Base-by-base conservation (phyloP, 2,329 filamentous ascomycete genomes). In the Calonectria multiphialidica region DNA sequence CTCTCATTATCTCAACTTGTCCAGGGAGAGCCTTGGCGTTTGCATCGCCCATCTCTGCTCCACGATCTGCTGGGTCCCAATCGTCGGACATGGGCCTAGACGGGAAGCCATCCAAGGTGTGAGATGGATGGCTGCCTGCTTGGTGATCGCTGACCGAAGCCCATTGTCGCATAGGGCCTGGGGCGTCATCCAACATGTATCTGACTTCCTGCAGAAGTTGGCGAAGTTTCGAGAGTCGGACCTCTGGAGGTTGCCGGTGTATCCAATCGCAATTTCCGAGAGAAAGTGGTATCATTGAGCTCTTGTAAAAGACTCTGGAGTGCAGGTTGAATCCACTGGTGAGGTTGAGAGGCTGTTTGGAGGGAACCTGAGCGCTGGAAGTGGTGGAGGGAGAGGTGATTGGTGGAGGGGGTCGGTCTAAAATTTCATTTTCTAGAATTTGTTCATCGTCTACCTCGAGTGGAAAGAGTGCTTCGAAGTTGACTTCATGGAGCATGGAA, bases 381-480 rank as follows among this genome's bases (percentile, higher is more conserved):
- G 61, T 28, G 64, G 72, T 25, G 57, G 64, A 50, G 25, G 68
- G 68, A 3, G 71, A 68, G 6, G 65, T 8, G 21, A 44, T 15
- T 40, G 76, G 64, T 0, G 68, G 40, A 40, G 68, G 74, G 18
- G 68, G 68, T 9, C 50, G 35, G 6, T 70, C 55, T 3, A 66
- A 28, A 3, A 71, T 53, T 44, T 70, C 69, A 1, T 64, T 75
- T 66, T 82, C 78, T 13, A 75, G 68, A n/a, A 83, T 81, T 1
- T 76, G 53, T 53, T 84, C 81, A 25, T 83, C 82, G n/a, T 80
- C 78, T 1, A 83, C 72, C 21, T 81, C 78, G 1, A 82, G 37
- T 1, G 82, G 82, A 65, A 82, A 77, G 5, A 84, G 71, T 6
- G 81, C 81, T 10, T 81, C 80, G 16, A 80, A 81, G 45, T 82